phyloP scores from a whole-genome alignment of 306 rosid genomes.

The Quercus suber region DNA sequence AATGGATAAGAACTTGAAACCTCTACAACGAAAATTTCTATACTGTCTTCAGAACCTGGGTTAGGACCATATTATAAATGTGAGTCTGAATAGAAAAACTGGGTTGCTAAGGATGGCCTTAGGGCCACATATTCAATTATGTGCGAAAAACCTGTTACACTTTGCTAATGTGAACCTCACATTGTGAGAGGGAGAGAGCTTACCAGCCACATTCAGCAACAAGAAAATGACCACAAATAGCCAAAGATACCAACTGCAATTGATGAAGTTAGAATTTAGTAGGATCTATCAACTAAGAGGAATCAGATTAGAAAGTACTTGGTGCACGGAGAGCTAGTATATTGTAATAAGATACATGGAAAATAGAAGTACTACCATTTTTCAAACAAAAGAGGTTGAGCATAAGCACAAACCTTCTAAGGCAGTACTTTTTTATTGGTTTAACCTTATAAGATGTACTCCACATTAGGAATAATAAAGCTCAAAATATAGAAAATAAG shows the following conservation, averaged over 20 bases:
- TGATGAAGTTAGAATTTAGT: neutral
- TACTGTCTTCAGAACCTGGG: neutral
- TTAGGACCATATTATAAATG: neutral
- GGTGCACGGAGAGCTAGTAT: neutral
- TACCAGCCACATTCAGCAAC: slow-evolving; percentile 35
- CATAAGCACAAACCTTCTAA: no score
- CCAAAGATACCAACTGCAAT: slow-evolving; percentile 38
- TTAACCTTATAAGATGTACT: neutral
- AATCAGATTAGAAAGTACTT: neutral
- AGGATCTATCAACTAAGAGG: neutral
- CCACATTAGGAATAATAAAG: neutral
- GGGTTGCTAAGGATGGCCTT: neutral
- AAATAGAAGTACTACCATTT: neutral
- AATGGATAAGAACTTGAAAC: neutral
- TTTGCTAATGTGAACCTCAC: neutral
- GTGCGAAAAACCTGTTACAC: neutral
- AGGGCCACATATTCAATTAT: neutral
- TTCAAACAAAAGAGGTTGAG: no score
- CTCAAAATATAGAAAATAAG: neutral
- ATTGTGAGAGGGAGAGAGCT: neutral
- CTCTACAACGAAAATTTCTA: neutral
- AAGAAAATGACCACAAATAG: slow-evolving; percentile 28
- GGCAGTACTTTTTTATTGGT: neutral
- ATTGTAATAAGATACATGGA: neutral
- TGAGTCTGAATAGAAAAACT: neutral